Percentiles rank a stretch among this genome's conserved stretches.
Evolutionary conservation across 352 stramenopile species (phyloP).

Genomic region (Phytophthora megakarya): DNA sequence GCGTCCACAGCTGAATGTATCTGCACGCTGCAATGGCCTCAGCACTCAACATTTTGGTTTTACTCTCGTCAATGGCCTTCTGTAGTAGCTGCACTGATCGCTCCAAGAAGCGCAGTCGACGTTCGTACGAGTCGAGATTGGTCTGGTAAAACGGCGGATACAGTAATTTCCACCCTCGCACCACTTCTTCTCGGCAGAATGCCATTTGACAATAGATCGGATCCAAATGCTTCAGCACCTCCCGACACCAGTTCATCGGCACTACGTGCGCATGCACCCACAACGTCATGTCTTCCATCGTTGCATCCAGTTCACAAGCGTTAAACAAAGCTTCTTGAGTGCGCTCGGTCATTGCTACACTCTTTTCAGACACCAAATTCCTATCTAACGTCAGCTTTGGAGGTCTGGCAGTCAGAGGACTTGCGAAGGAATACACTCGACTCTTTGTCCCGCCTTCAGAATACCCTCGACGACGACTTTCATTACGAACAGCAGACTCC

Average conservation of each 20-base stretch:
- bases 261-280: constrained; percentile 50
- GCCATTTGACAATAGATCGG: constrained; percentile 43
- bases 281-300: constrained; percentile 41
- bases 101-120: constrained; percentile 43
- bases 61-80: constrained; percentile 37
- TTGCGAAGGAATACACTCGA: constrained; percentile 21
- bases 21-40: constrained; percentile 41
- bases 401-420: constrained; percentile 13
- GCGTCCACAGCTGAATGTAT: constrained; percentile 58
- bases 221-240: constrained; percentile 45
- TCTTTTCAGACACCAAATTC: constrained; percentile 39
- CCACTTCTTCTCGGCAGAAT: constrained; percentile 41
- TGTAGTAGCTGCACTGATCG: constrained; percentile 31
- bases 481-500: background rate
- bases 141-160: constrained; percentile 47
- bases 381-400: constrained; percentile 14
- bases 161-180: constrained; percentile 43
- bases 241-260: constrained; percentile 42
- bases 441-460: constrained; percentile 22
- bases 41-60: constrained; percentile 31
- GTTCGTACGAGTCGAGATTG: constrained; percentile 49
- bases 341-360: constrained; percentile 37
- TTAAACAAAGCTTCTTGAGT: constrained; percentile 44
- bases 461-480: constrained; percentile 24
- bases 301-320: constrained; percentile 40